These are phyloP conservation scores for Chlorella variabilis DNA, from an alignment of 163 green algal genomes.

Conservation along the genomic window DNA sequence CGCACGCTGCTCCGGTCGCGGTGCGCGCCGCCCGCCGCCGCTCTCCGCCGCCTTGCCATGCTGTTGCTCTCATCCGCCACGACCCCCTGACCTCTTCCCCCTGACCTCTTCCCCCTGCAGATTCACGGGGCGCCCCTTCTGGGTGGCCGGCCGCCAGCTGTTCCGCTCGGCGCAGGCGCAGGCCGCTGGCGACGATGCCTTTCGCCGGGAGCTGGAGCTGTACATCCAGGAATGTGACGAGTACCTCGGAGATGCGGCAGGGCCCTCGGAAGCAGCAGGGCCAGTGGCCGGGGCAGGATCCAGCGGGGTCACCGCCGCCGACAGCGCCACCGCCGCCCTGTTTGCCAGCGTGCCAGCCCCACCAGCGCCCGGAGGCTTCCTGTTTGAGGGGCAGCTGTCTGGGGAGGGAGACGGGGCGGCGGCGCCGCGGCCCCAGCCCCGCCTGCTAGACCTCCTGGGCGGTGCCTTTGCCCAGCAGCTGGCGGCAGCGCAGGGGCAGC, in stretches of 20 bases:
- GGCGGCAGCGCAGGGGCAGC: not conserved
- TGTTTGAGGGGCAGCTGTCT: constrained; percentile 49
- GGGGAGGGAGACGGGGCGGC: no score
- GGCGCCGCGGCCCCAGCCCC: not conserved
- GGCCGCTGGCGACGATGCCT: not conserved
- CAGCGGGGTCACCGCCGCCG: no score
- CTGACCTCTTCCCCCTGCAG: no score
- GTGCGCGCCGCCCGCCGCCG: not conserved
- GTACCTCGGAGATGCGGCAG: constrained; percentile 21
- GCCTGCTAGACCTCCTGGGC: constrained; percentile 11
- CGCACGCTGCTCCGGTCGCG: constrained; percentile 1
- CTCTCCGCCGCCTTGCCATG: no score
- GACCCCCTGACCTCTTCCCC: no score
- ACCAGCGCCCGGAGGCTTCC: not conserved
- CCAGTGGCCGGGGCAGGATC: not conserved
- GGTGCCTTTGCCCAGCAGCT: not conserved
- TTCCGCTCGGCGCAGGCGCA: constrained; percentile 1
- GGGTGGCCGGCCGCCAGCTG: constrained; percentile 21
- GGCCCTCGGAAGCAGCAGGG: not conserved
- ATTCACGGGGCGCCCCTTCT: constrained; percentile 35
- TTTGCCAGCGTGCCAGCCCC: not conserved
- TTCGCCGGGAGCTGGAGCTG: not conserved
- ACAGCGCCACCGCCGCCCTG: constrained; percentile 2
- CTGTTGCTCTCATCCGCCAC: no score
- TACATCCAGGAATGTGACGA: constrained; percentile 7